phyloP scores from a whole-genome alignment of 805 yeast genomes.

The Candida stauntonica region DNA sequence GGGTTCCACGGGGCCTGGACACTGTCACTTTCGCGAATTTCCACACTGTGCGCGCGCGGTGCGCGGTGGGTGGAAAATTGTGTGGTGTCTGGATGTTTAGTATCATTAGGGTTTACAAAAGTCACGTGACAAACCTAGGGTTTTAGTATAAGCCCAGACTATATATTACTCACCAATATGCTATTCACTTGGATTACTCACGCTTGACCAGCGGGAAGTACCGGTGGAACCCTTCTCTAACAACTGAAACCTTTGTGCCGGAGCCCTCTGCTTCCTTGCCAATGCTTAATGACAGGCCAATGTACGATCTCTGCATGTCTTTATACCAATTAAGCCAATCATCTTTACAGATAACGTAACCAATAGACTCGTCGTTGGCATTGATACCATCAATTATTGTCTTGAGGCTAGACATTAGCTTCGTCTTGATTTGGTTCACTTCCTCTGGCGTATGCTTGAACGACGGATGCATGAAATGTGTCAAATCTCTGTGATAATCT shows the following conservation, averaged over 20 bases:
- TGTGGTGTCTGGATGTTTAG: conserved; percentile 6
- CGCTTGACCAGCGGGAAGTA: conserved; percentile 41
- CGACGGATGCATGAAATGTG: conserved; percentile 7
- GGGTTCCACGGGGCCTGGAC: background rate
- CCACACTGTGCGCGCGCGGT: too few relatives aligned
- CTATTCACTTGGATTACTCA: too few relatives aligned
- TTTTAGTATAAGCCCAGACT: too few relatives aligned
- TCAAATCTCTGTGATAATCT: conserved; percentile 23
- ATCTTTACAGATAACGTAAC: conserved; percentile 25
- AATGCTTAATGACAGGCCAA: conserved; percentile 23
- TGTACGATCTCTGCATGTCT: conserved; percentile 28
- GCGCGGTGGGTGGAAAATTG: too few relatives aligned
- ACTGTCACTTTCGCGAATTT: too few relatives aligned
- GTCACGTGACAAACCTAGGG: conserved; percentile 4
- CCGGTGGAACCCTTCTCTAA: conserved; percentile 36
- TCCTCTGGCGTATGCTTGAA: conserved; percentile 7
- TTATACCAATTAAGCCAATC: conserved; percentile 30
- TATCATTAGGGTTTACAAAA: conserved; percentile 3
- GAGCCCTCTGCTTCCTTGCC: conserved; percentile 13
- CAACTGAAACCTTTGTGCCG: conserved; percentile 23
- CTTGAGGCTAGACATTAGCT: conserved; percentile 10
- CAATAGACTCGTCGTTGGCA: conserved; percentile 18
- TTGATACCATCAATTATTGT: conserved; percentile 17
- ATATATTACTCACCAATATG: too few relatives aligned
- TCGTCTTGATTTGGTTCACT: conserved; percentile 4